Conservation (phyloP, 805 yeast species). For the Starmerella gropengiesseri region DNA sequence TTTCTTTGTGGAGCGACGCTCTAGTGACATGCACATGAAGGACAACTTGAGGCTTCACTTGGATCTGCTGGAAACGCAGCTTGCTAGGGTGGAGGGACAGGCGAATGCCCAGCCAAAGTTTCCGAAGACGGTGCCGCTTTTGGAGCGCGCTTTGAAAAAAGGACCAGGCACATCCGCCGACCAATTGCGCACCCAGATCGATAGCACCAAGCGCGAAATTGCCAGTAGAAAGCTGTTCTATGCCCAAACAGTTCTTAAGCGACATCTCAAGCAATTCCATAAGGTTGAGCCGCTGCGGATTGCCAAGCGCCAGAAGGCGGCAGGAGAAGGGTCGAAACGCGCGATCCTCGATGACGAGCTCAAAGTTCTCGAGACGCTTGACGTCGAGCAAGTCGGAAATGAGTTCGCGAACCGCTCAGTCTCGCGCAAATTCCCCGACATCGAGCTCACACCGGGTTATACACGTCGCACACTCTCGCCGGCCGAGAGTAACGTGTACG, state of each 20-base stretch:
- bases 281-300: slow-evolving; percentile 29
- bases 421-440: slow-evolving; percentile 8
- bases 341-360: slow-evolving; percentile 15
- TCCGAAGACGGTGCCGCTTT: slow-evolving; percentile 25
- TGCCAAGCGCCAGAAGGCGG: slow-evolving; percentile 24
- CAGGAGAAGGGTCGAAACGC: slow-evolving; percentile 3
- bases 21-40: slow-evolving; percentile 16
- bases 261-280: slow-evolving; percentile 28
- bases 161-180: slow-evolving; percentile 14
- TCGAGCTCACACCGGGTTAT: slow-evolving; percentile 1
- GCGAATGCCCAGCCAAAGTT: slow-evolving; percentile 12
- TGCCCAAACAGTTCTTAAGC: slow-evolving; percentile 23
- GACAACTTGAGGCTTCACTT: slow-evolving; percentile 31
- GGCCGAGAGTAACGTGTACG: slow-evolving; percentile 30
- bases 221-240: slow-evolving; percentile 28
- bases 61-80: slow-evolving; percentile 31
- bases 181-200: slow-evolving; percentile 20
- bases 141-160: slow-evolving; percentile 17
- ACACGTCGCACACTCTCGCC: slow-evolving; percentile 19
- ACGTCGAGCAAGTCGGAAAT: slow-evolving; percentile 13
- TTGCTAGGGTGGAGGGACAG: slow-evolving; percentile 18
- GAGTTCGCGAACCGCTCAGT: slow-evolving; percentile 16
- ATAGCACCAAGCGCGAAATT: slow-evolving; percentile 23
- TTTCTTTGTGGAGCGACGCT: background rate
- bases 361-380: slow-evolving; percentile 14